Evolutionary conservation across 139 green algal species (phyloP).

Genomic region (Raphidocelis subcapitata): DNA sequence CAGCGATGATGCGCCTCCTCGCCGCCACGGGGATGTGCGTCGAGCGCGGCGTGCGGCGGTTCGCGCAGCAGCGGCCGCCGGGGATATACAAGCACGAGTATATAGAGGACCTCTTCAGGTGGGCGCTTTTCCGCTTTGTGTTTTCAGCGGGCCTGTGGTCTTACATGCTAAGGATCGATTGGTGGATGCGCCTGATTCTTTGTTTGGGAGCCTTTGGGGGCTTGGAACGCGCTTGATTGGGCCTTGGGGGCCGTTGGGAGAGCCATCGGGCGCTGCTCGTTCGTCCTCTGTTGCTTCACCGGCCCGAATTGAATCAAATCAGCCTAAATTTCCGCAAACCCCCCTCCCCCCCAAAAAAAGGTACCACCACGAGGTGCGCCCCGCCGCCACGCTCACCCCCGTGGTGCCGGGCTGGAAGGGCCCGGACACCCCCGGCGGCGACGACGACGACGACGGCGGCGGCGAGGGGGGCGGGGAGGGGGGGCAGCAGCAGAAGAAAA

Average conservation of each 20-base stretch:
- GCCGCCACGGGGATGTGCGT: slow-evolving; percentile 34
- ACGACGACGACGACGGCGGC: slow-evolving; percentile 23
- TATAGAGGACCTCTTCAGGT: slow-evolving; percentile 82
- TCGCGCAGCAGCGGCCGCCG: slow-evolving; percentile 71
- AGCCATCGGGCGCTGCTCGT: too few relatives aligned
- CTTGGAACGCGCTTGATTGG: too few relatives aligned
- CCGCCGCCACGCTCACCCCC: slow-evolving; percentile 21
- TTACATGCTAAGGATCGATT: too few relatives aligned
- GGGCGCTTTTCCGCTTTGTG: neutral
- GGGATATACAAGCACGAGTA: slow-evolving; percentile 99
- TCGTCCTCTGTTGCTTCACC: too few relatives aligned
- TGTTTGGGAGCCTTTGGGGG: too few relatives aligned
- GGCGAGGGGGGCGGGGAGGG: neutral
- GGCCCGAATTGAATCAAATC: too few relatives aligned
- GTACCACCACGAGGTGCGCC: slow-evolving; percentile 25
- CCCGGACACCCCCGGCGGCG: slow-evolving; percentile 19
- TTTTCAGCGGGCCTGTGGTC: too few relatives aligned
- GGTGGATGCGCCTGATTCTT: too few relatives aligned
- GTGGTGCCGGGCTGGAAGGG: slow-evolving; percentile 75
- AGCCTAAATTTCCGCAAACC: too few relatives aligned
- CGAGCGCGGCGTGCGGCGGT: slow-evolving; percentile 56
- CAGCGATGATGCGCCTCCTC: slow-evolving; percentile 41
- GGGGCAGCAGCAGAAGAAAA: neutral
- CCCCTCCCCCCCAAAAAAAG: too few relatives aligned
- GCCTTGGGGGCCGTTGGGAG: too few relatives aligned